Evolutionary conservation across 441 rosid species (phyloP).

Genomic region (Jatropha multifida): DNA sequence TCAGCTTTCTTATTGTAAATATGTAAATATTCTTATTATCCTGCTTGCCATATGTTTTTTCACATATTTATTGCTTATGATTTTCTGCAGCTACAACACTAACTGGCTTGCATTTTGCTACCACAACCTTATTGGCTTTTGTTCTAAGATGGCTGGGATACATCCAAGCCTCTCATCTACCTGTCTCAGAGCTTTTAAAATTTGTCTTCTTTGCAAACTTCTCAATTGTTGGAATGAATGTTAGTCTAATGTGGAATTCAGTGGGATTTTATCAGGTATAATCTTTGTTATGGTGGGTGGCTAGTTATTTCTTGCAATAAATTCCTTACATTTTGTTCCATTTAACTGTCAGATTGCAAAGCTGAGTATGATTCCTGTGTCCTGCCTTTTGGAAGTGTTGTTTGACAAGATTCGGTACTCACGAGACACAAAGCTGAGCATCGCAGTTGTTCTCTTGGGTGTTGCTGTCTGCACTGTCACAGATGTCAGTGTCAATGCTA

Average conservation of each 20-base stretch:
- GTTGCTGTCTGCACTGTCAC: constrained; percentile 94
- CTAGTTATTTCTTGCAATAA: not conserved
- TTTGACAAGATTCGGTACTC: constrained; percentile 86
- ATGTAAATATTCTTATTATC: not conserved
- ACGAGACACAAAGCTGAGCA: constrained; percentile 94
- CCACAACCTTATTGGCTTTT: constrained; percentile 71
- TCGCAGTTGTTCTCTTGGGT: constrained; percentile 74
- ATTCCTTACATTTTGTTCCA: not conserved
- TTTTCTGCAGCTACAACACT: constrained; percentile 81
- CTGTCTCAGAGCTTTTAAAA: constrained; percentile 64
- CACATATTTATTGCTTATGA: not conserved
- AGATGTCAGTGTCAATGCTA: constrained; percentile 84
- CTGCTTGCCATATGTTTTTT: constrained; percentile 12
- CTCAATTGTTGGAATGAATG: constrained; percentile 97
- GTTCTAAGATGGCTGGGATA: constrained; percentile 78
- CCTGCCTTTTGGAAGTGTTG: constrained; percentile 81
- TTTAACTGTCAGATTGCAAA: constrained; percentile 69
- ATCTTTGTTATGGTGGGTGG: constrained; percentile 15
- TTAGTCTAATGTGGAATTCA: constrained; percentile 95
- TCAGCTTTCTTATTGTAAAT: not conserved
- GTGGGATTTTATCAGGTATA: constrained; percentile 95
- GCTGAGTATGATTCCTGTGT: constrained; percentile 95
- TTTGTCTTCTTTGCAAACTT: constrained; percentile 88
- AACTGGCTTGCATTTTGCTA: constrained; percentile 92
- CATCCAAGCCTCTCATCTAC: constrained; percentile 74